Evolutionary conservation across 2,329 filamentous ascomycete species (phyloP).

Genomic region (Endothia cerciana): DNA sequence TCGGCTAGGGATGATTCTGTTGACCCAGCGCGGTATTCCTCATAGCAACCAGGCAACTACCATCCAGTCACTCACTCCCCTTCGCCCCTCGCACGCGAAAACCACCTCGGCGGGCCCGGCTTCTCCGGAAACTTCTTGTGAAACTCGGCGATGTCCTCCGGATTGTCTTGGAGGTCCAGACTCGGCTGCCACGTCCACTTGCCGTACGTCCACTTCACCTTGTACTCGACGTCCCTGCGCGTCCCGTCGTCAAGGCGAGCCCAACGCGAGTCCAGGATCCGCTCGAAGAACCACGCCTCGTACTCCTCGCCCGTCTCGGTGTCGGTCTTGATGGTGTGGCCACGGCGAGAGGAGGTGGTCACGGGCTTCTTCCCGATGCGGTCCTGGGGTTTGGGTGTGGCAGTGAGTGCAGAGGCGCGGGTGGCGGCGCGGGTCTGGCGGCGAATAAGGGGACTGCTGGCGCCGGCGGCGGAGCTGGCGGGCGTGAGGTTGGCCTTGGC

Average conservation of each 20-base stretch:
- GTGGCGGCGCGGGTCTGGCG: not conserved
- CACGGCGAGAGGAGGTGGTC: not conserved
- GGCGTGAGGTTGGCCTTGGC: not conserved
- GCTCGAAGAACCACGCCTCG: not conserved
- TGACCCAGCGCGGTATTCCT: no score
- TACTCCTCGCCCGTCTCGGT: not conserved
- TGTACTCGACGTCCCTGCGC: slow-evolving; percentile 9
- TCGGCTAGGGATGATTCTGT: no score
- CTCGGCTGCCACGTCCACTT: slow-evolving; percentile 13
- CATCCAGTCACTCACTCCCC: not conserved
- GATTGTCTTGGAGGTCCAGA: not conserved
- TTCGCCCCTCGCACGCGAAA: not conserved
- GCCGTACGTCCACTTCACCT: not conserved
- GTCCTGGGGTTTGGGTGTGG: not conserved
- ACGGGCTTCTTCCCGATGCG: not conserved
- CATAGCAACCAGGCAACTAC: not conserved
- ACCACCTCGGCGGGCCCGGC: not conserved
- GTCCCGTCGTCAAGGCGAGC: not conserved
- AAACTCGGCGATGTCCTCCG: not conserved
- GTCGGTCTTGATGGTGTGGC: slow-evolving; percentile 2
- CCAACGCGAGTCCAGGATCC: not conserved
- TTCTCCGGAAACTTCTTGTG: not conserved
- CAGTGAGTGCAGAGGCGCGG: not conserved
- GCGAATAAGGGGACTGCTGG: not conserved
- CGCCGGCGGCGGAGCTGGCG: not conserved